phyloP scores from a whole-genome alignment of 108 stramenopile species.

The Nitzschia palea region DNA sequence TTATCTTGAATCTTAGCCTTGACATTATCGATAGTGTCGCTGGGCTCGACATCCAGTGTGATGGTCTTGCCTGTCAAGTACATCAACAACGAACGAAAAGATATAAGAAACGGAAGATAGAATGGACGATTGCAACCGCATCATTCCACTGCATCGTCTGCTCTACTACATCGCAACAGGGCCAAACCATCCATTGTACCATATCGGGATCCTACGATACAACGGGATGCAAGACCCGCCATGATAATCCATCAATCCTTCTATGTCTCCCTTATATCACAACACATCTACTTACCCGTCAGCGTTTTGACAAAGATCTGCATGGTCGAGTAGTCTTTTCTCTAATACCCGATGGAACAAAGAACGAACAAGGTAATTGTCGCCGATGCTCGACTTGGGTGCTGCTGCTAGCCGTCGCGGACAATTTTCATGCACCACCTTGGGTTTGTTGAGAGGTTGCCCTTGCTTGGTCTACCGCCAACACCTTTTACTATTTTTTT shows the following conservation, averaged over 20 bases:
- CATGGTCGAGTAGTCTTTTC: conserved; percentile 26
- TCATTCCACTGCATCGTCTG: too few species aligned
- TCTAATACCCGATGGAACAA: neutral
- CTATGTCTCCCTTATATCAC: neutral
- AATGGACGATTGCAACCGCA: neutral
- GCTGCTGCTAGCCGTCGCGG: neutral
- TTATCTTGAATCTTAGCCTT: conserved; percentile 96
- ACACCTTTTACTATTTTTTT: conserved; percentile 29
- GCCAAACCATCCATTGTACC: too few species aligned
- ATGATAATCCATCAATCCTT: neutral
- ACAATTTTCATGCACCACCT: neutral
- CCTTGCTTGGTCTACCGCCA: conserved; percentile 10
- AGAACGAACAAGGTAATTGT: neutral
- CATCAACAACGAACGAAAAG: conserved; percentile 3
- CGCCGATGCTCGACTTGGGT: neutral
- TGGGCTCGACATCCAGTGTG: conserved; percentile 97
- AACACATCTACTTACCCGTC: conserved; percentile 73
- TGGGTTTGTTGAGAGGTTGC: conserved; percentile 3
- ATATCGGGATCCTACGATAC: neutral
- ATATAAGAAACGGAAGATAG: too few species aligned
- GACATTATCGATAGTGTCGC: conserved; percentile 96
- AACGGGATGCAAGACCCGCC: neutral
- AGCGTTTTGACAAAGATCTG: conserved; percentile 95
- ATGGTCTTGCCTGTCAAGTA: conserved; percentile 88
- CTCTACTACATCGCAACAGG: too few species aligned